Percentiles rank a stretch among this genome's conserved stretches.
phyloP scores from a whole-genome alignment of 768 basidiomycete species.

The Pleurotus pulmonarius region DNA sequence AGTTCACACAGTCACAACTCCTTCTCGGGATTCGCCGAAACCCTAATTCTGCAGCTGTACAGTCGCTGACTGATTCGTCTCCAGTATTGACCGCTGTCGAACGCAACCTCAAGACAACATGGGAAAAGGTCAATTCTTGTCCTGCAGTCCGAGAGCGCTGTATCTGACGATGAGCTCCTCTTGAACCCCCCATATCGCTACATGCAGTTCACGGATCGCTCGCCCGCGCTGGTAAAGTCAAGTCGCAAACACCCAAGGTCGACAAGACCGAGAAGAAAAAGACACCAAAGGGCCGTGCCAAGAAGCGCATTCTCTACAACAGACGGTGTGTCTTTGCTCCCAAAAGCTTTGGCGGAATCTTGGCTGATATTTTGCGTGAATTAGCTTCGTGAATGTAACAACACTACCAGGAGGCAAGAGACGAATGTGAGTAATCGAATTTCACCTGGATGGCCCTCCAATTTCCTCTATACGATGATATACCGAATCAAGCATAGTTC shows the following conservation, averaged over 20 bases:
- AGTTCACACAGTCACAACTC: neutral
- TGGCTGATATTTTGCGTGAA: neutral
- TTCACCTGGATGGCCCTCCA: neutral
- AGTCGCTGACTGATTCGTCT: conserved; percentile 25
- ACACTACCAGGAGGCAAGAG: conserved; percentile 89
- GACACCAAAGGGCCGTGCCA: conserved; percentile 93
- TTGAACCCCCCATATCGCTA: neutral
- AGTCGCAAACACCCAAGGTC: conserved; percentile 96
- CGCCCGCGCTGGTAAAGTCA: conserved; percentile 99
- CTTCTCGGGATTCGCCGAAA: conserved; percentile 21
- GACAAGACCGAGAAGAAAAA: conserved; percentile 99
- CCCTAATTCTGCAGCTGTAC: conserved; percentile 38
- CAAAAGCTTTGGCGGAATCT: neutral
- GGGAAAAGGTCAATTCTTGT: conserved; percentile 58
- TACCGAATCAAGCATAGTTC: conserved; percentile 83
- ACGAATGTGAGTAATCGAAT: conserved; percentile 74
- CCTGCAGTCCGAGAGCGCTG: conserved; percentile 10
- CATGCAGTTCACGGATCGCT: conserved; percentile 93
- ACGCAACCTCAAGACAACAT: conserved; percentile 61
- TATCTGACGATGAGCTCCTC: conserved; percentile 2
- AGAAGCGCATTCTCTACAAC: conserved; percentile 95
- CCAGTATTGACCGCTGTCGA: conserved; percentile 18
- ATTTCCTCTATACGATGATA: conserved; percentile 47
- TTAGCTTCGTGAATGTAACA: conserved; percentile 91
- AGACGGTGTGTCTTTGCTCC: conserved; percentile 56